phyloP scores from a whole-genome alignment of 208 protist genomes.

The Leishmania arabica region DNA sequence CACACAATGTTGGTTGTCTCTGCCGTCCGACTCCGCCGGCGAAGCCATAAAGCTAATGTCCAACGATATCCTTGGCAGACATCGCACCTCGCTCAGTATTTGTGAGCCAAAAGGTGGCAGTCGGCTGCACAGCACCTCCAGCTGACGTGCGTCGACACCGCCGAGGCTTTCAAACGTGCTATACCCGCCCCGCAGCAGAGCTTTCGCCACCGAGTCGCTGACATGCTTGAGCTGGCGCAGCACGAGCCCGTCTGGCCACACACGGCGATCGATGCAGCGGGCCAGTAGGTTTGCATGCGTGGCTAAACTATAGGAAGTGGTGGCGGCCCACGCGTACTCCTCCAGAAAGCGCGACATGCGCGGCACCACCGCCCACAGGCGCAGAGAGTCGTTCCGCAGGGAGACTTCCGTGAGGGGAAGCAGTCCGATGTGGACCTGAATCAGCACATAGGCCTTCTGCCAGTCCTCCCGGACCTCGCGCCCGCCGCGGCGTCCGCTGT shows the following conservation, averaged over 20 bases:
- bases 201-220: conserved; percentile 49
- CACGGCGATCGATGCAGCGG: conserved; percentile 71
- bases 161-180: conserved; percentile 42
- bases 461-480: conserved; percentile 86
- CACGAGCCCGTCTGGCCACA: conserved; percentile 75
- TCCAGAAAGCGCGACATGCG: conserved; percentile 67
- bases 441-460: conserved; percentile 89
- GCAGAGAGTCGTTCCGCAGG: conserved; percentile 75
- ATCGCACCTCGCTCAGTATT: conserved; percentile 35
- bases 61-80: conserved; percentile 29
- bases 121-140: conserved; percentile 70
- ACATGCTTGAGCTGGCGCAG: conserved; percentile 78
- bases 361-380: conserved; percentile 67
- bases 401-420: conserved; percentile 65
- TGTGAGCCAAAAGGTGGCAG: conserved; percentile 76
- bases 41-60: neutral
- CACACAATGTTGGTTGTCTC: neutral
- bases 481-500: conserved; percentile 62
- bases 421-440: conserved; percentile 72
- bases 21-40: neutral
- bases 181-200: conserved; percentile 52
- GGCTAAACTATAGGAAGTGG: conserved; percentile 43
- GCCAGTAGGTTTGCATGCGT: conserved; percentile 48
- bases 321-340: conserved; percentile 57
- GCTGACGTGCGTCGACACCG: conserved; percentile 42